Conservation (phyloP, 2,329 filamentous ascomycete genomes). For the Byssothecium circinans region DNA sequence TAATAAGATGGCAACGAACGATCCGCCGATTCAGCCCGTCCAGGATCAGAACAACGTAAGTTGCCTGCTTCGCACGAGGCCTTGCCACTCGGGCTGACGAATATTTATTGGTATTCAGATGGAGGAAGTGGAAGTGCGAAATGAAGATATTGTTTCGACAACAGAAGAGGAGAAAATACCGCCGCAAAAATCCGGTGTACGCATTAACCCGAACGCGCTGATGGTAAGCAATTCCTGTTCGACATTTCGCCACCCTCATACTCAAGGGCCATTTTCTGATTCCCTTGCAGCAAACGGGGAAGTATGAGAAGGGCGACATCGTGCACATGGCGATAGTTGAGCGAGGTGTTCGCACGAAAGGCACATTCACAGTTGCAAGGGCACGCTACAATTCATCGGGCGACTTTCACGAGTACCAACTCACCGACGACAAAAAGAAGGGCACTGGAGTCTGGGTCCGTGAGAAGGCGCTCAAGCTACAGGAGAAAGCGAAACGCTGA, state of each 20-base stretch:
- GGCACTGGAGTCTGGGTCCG: slow-evolving; percentile 31
- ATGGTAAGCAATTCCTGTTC: slow-evolving; percentile 12
- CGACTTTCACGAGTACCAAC: slow-evolving; percentile 34
- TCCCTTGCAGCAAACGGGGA: slow-evolving; percentile 20
- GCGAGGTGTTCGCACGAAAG: slow-evolving; percentile 23
- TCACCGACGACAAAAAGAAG: slow-evolving; percentile 19
- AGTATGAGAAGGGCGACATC: slow-evolving; percentile 23
- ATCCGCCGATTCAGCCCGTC: slow-evolving; percentile 22
- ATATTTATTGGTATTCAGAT: slow-evolving; percentile 14
- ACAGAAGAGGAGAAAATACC: slow-evolving; percentile 9
- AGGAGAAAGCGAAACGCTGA: slow-evolving; percentile 17
- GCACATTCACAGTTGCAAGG: slow-evolving; percentile 22
- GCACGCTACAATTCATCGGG: slow-evolving; percentile 10
- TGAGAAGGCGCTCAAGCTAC: slow-evolving; percentile 28
- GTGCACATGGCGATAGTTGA: slow-evolving; percentile 32
- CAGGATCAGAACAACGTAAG: slow-evolving; percentile 20
- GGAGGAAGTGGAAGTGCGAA: slow-evolving; percentile 12
- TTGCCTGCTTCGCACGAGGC: slow-evolving; percentile 10
- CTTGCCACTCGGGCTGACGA: slow-evolving; percentile 27
- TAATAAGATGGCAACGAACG: slow-evolving; percentile 23
- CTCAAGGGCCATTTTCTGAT: slow-evolving; percentile 8
- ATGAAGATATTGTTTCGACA: slow-evolving; percentile 9
- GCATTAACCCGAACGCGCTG: slow-evolving; percentile 17
- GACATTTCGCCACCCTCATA: neutral
- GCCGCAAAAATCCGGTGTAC: slow-evolving; percentile 27